Evolutionary conservation across 352 stramenopile species (phyloP).

Genomic region (Phytophthora hibernalis): DNA sequence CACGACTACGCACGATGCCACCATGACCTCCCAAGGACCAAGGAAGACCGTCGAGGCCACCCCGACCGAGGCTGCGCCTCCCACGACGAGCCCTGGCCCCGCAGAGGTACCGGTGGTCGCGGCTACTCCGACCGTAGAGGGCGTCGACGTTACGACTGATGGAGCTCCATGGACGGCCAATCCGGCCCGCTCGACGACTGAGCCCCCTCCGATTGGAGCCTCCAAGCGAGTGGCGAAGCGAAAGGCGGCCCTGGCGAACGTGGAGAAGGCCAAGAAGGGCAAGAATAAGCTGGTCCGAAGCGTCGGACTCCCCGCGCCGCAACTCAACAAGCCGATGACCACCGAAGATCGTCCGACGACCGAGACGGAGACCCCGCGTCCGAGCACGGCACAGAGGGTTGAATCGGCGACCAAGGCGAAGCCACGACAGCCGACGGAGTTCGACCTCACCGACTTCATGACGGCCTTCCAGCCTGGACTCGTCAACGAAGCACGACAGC

Average conservation of each 20-base stretch:
- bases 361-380: background rate
- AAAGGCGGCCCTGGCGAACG: no score
- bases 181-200: no score
- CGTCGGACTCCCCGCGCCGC: no score
- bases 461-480: constrained; percentile 13
- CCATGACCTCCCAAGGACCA: background rate
- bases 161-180: no score
- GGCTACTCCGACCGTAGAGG: no score
- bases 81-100: background rate
- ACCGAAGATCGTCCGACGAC: no score
- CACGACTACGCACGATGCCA: background rate
- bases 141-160: no score
- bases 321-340: no score
- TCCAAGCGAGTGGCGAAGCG: no score
- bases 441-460: constrained; percentile 16
- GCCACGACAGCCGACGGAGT: background rate
- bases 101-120: background rate
- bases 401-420: background rate
- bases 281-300: no score
- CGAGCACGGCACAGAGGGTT: background rate
- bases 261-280: no score
- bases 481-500: background rate
- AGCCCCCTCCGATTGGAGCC: no score
- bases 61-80: background rate
- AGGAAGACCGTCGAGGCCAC: background rate